phyloP scores from a whole-genome alignment of 2,329 filamentous ascomycete species.

The Cryphonectria radicalis region DNA sequence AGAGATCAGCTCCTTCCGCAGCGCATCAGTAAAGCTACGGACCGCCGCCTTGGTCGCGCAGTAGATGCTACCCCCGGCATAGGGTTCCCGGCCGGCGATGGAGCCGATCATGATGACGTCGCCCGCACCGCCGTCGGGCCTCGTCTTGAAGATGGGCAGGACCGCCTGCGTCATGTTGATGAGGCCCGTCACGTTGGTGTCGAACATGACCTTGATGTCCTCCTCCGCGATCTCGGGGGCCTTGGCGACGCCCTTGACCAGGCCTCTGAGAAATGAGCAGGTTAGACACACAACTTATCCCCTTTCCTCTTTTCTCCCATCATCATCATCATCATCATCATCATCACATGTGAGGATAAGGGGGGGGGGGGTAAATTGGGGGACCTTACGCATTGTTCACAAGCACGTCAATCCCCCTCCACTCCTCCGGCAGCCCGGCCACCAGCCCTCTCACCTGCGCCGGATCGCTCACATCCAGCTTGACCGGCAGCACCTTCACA shows the following conservation, averaged over 20 bases:
- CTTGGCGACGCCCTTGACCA: constrained; percentile 86
- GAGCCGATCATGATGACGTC: constrained; percentile 96
- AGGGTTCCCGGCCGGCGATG: constrained; percentile 87
- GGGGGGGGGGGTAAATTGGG: not conserved
- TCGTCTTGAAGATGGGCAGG: constrained; percentile 78
- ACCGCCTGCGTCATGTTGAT: constrained; percentile 97
- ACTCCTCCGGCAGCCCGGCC: constrained; percentile 74
- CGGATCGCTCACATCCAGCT: constrained; percentile 84
- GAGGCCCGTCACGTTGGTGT: constrained; percentile 88
- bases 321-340: not conserved
- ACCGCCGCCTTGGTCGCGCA: constrained; percentile 92
- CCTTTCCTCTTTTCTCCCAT: not conserved
- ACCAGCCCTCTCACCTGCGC: constrained; percentile 77
- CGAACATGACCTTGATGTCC: constrained; percentile 87
- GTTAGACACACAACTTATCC: not conserved
- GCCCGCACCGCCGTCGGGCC: constrained; percentile 74
- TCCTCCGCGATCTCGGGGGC: constrained; percentile 81
- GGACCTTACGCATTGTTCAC: constrained; percentile 90
- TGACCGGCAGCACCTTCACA: constrained; percentile 80
- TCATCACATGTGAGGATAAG: not conserved
- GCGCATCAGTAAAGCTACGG: constrained; percentile 78
- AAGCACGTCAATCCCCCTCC: constrained; percentile 81
- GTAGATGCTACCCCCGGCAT: constrained; percentile 86
- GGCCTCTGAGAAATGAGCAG: constrained; percentile 59
- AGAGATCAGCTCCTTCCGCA: constrained; percentile 82